Evolutionary conservation across 192 early-diverging fungal species (phyloP).

Genomic region (Coemansia sp.): DNA sequence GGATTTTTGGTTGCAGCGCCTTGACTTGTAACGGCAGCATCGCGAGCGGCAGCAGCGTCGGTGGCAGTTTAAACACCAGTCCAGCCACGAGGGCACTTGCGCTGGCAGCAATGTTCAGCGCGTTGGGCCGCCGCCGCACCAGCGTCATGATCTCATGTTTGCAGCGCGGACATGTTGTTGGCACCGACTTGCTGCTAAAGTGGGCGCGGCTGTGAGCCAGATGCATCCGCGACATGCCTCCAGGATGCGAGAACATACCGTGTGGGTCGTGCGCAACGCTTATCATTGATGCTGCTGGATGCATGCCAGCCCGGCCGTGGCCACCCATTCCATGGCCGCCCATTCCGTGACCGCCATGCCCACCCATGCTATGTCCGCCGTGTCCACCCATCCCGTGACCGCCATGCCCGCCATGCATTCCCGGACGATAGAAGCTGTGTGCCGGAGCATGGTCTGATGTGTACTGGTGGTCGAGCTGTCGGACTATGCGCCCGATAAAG

Average conservation of each 20-base stretch:
- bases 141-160: slow-evolving; percentile 25
- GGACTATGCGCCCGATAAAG: slow-evolving; percentile 20
- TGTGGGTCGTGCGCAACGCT: slow-evolving; percentile 33
- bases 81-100: slow-evolving; percentile 25
- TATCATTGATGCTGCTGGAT: slow-evolving; percentile 14
- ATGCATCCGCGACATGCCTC: slow-evolving; percentile 3
- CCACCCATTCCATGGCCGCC: not conserved
- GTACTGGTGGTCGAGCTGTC: slow-evolving; percentile 19
- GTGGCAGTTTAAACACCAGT: slow-evolving; percentile 18
- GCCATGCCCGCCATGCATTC: not conserved
- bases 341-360: not conserved
- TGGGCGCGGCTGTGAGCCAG: slow-evolving; percentile 14
- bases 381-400: not conserved
- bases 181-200: slow-evolving; percentile 29
- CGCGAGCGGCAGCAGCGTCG: slow-evolving; percentile 27
- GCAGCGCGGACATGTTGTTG: slow-evolving; percentile 36
- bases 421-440: not conserved
- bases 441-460: slow-evolving; percentile 1
- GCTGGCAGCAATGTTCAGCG: slow-evolving; percentile 21
- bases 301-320: not conserved
- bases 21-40: slow-evolving; percentile 40
- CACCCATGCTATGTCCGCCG: not conserved
- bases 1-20: slow-evolving; percentile 23
- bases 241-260: slow-evolving; percentile 30
- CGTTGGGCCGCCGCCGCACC: slow-evolving; percentile 30